Percentiles rank a stretch among this genome's conserved stretches.
These are phyloP conservation scores for Melanogaster broomeanus DNA, from an alignment of 768 basidiomycete genomes.

Conservation along the genomic window DNA sequence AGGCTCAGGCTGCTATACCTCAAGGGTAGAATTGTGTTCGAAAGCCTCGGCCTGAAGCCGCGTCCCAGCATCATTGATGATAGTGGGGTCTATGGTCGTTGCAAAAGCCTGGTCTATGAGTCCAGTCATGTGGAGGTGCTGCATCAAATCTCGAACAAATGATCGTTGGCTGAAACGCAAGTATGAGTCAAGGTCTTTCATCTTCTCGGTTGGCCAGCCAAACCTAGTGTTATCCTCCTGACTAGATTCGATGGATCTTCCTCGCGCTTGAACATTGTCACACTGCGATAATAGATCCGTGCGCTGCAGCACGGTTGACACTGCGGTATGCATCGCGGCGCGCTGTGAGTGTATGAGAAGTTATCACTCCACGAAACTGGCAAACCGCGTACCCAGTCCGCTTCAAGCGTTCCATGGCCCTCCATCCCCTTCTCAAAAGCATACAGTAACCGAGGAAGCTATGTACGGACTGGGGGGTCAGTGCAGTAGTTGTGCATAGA, in stretches of 20 bases:
- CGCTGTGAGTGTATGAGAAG: conserved; percentile 29
- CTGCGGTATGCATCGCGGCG: conserved; percentile 48
- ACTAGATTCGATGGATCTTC: conserved; percentile 18
- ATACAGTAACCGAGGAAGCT: conserved; percentile 62
- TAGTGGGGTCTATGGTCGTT: conserved; percentile 49
- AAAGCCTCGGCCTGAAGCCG: conserved; percentile 60
- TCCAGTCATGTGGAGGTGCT: conserved; percentile 52
- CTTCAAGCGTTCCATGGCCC: conserved; percentile 44
- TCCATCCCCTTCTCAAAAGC: conserved; percentile 58
- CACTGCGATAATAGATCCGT: conserved; percentile 58
- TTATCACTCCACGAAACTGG: neutral
- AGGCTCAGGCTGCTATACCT: conserved; percentile 38
- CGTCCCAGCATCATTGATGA: conserved; percentile 47
- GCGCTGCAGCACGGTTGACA: conserved; percentile 49
- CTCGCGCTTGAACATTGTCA: conserved; percentile 45
- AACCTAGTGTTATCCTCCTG: conserved; percentile 27
- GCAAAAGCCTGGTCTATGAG: conserved; percentile 58
- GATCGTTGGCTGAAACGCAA: conserved; percentile 18
- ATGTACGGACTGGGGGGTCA: conserved; percentile 35
- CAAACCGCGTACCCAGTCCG: conserved; percentile 56
- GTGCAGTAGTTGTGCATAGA: neutral
- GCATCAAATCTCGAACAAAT: conserved; percentile 38
- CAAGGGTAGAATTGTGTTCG: conserved; percentile 59
- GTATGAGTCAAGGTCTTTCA: conserved; percentile 9
- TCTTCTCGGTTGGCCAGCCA: neutral